Base-by-base conservation (phyloP, 768 basidiomycete genomes). In the Suillus subluteus region DNA sequence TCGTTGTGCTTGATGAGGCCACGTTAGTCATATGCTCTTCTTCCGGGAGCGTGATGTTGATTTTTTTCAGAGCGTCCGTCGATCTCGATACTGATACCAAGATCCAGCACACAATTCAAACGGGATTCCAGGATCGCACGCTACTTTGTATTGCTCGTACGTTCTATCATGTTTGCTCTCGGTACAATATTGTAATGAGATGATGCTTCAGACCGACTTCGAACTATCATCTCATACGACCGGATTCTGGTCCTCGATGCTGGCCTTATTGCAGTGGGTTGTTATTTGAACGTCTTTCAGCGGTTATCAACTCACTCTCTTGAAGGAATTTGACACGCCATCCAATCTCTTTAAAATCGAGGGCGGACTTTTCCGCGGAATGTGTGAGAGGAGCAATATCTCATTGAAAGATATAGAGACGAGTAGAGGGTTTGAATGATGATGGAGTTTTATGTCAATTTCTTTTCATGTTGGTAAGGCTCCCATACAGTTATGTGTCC, bases 191-290 rank as follows among this genome's bases (percentile, higher is more conserved):
- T 32, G 54, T 18, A 32, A 52, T 32, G 18, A 21, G 21, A 4
- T 38, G 23, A 58, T 30, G 9, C 15, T 21, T 59, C 32, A 69
- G 68, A 87, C 72, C 82, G 87, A 21, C 74, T 87, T 37, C 76
- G 82, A 63, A 88, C 87, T 1, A 85, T 87, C 68, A 73, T 83
- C 64, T 76, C 75, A n/a, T 91, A 91, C 70, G 91, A 94, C 74
- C 79, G 87, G 30, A 88, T 92, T 56, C 79, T 91, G 48, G 91
- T 92, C 8, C 82, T 92, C 70, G 86, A 89, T 66, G 82, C 83
- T 26, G 91, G 91, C 1, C 78, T 77, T 11, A 85, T 92, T 48
- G 81, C 80, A 38, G 85, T 86, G 46, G 76, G 84, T 41, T 8
- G 15, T 16, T 56, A 21, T 32, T 55, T 52, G 21, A 44, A 13